Evolutionary conservation across 2,329 filamentous ascomycete genomes (phyloP), one percentile per base, ranked within the genome.

Genomic region (Trichoderma polysporum): DNA sequence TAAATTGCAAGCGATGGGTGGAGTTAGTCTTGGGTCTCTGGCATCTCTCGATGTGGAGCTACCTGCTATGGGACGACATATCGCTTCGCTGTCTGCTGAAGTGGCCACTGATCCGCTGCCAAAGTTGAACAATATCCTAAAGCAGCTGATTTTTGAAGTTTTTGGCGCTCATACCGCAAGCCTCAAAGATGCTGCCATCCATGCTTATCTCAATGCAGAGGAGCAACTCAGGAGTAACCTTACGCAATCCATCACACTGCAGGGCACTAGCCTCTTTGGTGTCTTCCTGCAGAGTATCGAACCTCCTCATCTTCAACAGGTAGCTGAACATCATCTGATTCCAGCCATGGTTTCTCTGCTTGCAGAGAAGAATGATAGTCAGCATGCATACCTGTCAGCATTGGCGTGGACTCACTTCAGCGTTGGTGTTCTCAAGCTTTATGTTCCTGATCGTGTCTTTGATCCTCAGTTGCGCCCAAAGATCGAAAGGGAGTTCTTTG

Each of bases 391-490:
- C 33, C 72, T 77, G 52, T 79, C 78, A 5, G 79, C 80, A 6
- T 78, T 90, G 25, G 90, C 91, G 5, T 95, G 94, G 88, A 84
- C 93, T 31, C 84, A 90, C 59, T 88, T 97, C 68, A 90, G 92
- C 1, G 79, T 94, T 22, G 89, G 90, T 17, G 87, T 90, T 45
- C 82, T 98, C 56, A 86, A 86, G 69, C 83, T 97, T 2, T 97
- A 94, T 74, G 88, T 98, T 2, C 94, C 96, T 0, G 90, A 97
- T 76, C 89, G 90, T 71, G 86, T 91, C 3, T 95, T 94, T 73
- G 95, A 99, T 76, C 95, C 95, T 1, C 86, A 89, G 68, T 81
- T 89, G 67, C 82, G 85, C 60, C 86, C 87, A 5, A 82, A 86
- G 60, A 85, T 97, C 19, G 89, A 93, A 71, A 85, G 87, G 22